Base-by-base conservation (phyloP, 441 rosid species). In the Adansonia rubrostipa region DNA sequence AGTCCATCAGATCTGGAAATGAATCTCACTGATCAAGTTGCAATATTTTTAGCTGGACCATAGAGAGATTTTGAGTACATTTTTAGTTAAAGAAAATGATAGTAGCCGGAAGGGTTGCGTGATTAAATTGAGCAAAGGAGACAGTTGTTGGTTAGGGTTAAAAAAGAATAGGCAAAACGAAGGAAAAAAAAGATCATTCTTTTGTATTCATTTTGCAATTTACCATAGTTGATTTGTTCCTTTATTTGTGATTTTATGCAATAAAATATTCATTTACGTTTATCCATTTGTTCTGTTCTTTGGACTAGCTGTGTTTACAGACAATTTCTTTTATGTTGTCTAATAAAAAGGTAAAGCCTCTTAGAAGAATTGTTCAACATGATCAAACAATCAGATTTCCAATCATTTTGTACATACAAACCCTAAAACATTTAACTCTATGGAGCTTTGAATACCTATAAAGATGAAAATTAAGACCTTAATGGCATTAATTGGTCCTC, bases 1-100 rank as follows among this genome's bases (percentile, higher is more conserved):
- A 96, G 87, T 92, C 97, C 57, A 91, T 93, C 79, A 89, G 97
- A 83, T 82, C 87, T 63, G 97, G 89, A 77, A 82, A 67, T 40
- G 97, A 86, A 75, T 80, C 92, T 45, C 87, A 86, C 85, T 78
- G 68, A 77, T 44, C 36, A 64, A 50, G 68, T 20, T 58, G 77
- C 63, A 33, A 14, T 77, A 24, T 57, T 15, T 75, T 71, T 79
- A 28, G 53, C 65, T 67, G 40, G 77, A 77, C 73, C 79, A 61
- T 61, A 17, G 51, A 62, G 51, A 62, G 64, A 60, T 74, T 64
- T 77, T 48, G 42, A 53, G 75, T 64, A 40, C 56, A 57, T 61
- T 84, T 74, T 73, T 77, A 67, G 47, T 73, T 79, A 28, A 56
- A 45, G 64, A 61, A 62, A 54, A 61, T 48, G 48, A 64, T 47